Conservation (phyloP, 2,329 filamentous ascomycete species). For the Chaetomium globosum region DNA sequence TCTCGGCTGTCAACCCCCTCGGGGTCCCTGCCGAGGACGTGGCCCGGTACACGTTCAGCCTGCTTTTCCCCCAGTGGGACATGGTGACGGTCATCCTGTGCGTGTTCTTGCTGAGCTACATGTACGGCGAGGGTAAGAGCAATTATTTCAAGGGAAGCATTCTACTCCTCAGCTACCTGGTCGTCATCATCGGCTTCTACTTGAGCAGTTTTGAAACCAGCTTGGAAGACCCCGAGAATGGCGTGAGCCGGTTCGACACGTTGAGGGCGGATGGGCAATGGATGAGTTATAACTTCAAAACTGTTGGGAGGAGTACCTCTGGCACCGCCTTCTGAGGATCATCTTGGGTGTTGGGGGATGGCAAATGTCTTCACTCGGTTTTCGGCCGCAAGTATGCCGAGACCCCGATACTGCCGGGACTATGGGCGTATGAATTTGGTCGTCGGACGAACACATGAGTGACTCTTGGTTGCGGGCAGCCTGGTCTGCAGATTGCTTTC, state of each 20-base stretch:
- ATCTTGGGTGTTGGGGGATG: not conserved
- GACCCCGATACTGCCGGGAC: not conserved
- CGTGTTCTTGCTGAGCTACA: slow-evolving; percentile 94
- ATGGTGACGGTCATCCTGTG: slow-evolving; percentile 97
- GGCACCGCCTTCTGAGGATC: slow-evolving; percentile 43
- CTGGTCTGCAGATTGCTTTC: not conserved
- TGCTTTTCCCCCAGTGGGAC: slow-evolving; percentile 98
- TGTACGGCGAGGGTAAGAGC: slow-evolving; percentile 98
- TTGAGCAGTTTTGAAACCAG: slow-evolving; percentile 63
- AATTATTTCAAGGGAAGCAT: slow-evolving; percentile 99
- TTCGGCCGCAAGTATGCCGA: not conserved
- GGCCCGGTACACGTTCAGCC: slow-evolving; percentile 69
- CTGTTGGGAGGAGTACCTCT: slow-evolving; percentile 52
- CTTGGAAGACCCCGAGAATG: slow-evolving; percentile 47
- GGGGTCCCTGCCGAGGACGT: slow-evolving; percentile 47
- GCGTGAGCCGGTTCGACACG: slow-evolving; percentile 55
- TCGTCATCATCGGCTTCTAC: slow-evolving; percentile 90
- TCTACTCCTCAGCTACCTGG: slow-evolving; percentile 86
- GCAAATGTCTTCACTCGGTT: not conserved
- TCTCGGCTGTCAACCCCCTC: slow-evolving; percentile 71
- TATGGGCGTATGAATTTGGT: not conserved
- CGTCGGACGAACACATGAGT: not conserved
- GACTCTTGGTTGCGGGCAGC: not conserved
- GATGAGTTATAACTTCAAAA: slow-evolving; percentile 53
- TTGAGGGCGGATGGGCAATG: slow-evolving; percentile 55